phyloP scores from a whole-genome alignment of 2,329 filamentous ascomycete species.

The Pyricularia sp. region DNA sequence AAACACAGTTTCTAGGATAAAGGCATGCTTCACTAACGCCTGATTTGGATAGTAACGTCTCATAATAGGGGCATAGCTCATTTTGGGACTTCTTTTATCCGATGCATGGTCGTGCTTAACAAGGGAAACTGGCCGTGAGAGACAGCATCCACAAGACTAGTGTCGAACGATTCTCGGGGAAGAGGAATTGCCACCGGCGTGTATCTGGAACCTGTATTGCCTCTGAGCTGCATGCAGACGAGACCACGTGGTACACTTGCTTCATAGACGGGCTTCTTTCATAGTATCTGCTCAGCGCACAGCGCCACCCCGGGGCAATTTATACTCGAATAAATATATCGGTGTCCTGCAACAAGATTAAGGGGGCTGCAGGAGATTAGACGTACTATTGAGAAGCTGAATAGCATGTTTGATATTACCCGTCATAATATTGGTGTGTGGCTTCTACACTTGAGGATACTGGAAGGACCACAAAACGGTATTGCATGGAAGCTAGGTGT shows the following conservation, averaged over 20 bases:
- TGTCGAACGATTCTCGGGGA: neutral
- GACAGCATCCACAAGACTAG: neutral
- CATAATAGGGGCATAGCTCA: neutral
- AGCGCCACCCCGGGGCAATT: neutral
- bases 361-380: neutral
- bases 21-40: too few species aligned
- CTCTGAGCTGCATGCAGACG: neutral
- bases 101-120: neutral
- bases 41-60: too few species aligned
- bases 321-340: neutral
- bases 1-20: too few species aligned
- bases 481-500: neutral
- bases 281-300: neutral
- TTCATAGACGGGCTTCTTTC: neutral
- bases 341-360: neutral
- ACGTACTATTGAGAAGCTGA: neutral
- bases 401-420: neutral
- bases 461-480: neutral
- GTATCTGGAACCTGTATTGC: neutral
- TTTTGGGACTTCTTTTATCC: neutral
- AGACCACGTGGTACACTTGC: neutral
- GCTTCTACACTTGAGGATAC: neutral
- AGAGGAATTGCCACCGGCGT: neutral
- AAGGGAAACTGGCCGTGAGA: neutral
- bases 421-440: neutral